Evolutionary conservation across 2,329 filamentous ascomycete species (phyloP).

Genomic region (Cercospora janseana): DNA sequence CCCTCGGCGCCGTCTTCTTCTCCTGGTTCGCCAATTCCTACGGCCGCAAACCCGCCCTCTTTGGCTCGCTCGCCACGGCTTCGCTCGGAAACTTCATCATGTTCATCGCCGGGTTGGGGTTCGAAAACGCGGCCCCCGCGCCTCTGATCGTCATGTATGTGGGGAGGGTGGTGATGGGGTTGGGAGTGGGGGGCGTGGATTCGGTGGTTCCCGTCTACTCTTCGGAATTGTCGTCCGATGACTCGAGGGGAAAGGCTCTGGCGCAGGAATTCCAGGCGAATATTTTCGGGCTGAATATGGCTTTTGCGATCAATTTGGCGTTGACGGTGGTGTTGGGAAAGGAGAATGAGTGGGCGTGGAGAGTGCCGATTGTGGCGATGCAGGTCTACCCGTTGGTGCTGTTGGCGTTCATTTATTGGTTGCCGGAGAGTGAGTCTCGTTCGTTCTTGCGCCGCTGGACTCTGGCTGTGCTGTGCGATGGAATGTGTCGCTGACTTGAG

Average conservation of each 20-base stretch:
- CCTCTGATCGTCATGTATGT: constrained; percentile 50
- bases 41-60: constrained; percentile 57
- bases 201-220: constrained; percentile 61
- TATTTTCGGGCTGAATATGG: constrained; percentile 61
- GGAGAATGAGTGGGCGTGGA: constrained; percentile 60
- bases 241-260: constrained; percentile 56
- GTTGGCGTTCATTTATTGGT: constrained; percentile 51
- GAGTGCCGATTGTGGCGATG: constrained; percentile 61
- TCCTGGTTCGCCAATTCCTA: constrained; percentile 55
- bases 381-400: constrained; percentile 57
- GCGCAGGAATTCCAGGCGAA: constrained; percentile 65
- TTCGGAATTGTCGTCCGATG: constrained; percentile 57
- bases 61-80: constrained; percentile 54
- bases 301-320: constrained; percentile 58
- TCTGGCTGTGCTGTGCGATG: not conserved
- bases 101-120: constrained; percentile 57
- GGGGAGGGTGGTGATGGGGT: constrained; percentile 54
- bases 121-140: constrained; percentile 35
- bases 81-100: constrained; percentile 59
- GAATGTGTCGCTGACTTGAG: not conserved
- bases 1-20: constrained; percentile 57
- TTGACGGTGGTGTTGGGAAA: constrained; percentile 57
- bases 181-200: constrained; percentile 61
- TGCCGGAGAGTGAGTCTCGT: constrained; percentile 51
- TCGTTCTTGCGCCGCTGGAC: not conserved